Conservation (phyloP, 768 basidiomycete species). For the Psilocybe cubensis region DNA sequence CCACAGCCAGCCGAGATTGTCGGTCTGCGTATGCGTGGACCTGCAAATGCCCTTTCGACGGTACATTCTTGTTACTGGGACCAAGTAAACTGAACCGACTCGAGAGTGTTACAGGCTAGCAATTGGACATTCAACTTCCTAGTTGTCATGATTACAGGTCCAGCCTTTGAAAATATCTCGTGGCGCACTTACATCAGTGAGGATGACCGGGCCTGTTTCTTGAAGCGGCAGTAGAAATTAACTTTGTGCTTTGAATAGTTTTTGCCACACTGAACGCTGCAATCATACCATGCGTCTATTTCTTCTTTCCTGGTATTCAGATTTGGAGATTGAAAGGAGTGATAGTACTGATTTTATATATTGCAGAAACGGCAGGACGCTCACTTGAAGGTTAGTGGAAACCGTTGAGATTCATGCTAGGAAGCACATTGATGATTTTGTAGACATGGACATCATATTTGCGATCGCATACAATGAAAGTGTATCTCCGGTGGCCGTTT, state of each 20-base stretch:
- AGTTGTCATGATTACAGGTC: slow-evolving; percentile 65
- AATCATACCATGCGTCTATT: slow-evolving; percentile 58
- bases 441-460: slow-evolving; percentile 52
- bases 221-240: not conserved
- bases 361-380: slow-evolving; percentile 56
- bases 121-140: slow-evolving; percentile 65
- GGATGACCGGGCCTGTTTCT: not conserved
- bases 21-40: slow-evolving; percentile 61
- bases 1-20: slow-evolving; percentile 66
- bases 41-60: slow-evolving; percentile 67
- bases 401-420: not conserved
- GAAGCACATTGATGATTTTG: not conserved
- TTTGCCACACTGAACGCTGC: slow-evolving; percentile 62
- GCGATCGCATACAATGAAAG: slow-evolving; percentile 47
- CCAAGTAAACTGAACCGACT: not conserved
- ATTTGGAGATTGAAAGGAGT: not conserved
- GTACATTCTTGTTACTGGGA: slow-evolving; percentile 21
- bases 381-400: slow-evolving; percentile 49
- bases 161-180: slow-evolving; percentile 58
- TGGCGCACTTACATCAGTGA: slow-evolving; percentile 63
- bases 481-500: slow-evolving; percentile 46
- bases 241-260: slow-evolving; percentile 26
- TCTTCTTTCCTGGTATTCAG: slow-evolving; percentile 50
- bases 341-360: not conserved
- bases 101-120: slow-evolving; percentile 30